Conservation (phyloP, 768 basidiomycete genomes). For the Peribolospora baueri region DNA sequence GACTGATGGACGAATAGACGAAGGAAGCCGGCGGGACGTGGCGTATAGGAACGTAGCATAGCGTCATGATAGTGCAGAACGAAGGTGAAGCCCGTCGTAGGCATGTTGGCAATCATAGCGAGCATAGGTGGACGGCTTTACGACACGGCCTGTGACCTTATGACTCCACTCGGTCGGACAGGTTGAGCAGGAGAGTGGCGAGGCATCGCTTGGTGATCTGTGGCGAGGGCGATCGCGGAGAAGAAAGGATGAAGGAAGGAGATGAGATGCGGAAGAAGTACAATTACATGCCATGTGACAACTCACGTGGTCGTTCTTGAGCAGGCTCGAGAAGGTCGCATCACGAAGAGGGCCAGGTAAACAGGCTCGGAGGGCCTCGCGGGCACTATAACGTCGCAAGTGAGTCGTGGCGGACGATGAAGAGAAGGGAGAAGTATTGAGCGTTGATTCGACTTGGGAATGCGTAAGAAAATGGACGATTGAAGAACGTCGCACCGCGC, state of each 20-base stretch:
- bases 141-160: too few species aligned
- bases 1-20: too few species aligned
- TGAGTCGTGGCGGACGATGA: background rate
- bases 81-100: too few species aligned
- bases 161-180: conserved; percentile 21
- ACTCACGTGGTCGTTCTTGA: conserved; percentile 98
- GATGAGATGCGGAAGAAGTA: conserved; percentile 16
- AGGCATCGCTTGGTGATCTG: conserved; percentile 27
- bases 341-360: conserved; percentile 86
- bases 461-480: background rate
- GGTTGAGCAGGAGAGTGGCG: conserved; percentile 66
- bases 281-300: conserved; percentile 16
- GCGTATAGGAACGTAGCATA: too few species aligned
- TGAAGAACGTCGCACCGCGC: background rate
- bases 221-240: too few species aligned
- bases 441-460: background rate
- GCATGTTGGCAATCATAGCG: too few species aligned
- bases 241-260: background rate
- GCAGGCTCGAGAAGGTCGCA: conserved; percentile 65
- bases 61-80: too few species aligned
- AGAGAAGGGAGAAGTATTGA: background rate
- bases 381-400: conserved; percentile 34
- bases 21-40: too few species aligned
- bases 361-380: conserved; percentile 85
- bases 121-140: too few species aligned